phyloP scores from a whole-genome alignment of 352 stramenopile species.

The Globisporangium echinulatum region DNA sequence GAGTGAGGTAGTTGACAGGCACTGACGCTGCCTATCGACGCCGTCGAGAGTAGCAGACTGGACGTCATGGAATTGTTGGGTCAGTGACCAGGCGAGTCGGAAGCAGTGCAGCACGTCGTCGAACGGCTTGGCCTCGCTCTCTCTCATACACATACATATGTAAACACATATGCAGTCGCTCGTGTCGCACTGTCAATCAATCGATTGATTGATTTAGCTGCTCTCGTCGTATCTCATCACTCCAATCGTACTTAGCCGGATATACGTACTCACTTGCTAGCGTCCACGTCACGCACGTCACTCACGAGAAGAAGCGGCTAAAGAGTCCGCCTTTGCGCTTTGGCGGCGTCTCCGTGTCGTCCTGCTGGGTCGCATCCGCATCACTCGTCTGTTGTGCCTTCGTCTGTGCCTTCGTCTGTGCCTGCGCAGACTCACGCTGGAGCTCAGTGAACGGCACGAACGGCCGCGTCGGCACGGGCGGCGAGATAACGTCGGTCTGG shows the following conservation, averaged over 20 bases:
- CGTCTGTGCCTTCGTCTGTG: constrained; percentile 6
- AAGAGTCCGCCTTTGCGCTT: constrained; percentile 47
- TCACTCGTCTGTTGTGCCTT: constrained; percentile 4
- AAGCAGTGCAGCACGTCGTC: no score
- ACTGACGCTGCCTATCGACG: no score
- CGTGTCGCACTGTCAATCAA: no score
- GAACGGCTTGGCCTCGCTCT: no score
- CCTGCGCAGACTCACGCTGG: constrained; percentile 24
- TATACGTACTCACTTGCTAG: background rate
- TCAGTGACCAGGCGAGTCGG: no score
- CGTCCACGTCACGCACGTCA: constrained; percentile 5
- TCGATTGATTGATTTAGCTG: no score
- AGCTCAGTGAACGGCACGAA: constrained; percentile 39
- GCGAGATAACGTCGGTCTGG: constrained; percentile 79
- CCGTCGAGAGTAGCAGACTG: no score
- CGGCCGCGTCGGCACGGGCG: constrained; percentile 44
- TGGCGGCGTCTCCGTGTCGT: background rate
- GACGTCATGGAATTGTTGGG: no score
- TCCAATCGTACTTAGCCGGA: background rate
- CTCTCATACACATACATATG: no score
- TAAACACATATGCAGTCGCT: no score
- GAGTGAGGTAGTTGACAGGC: background rate
- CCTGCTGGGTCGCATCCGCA: constrained; percentile 13
- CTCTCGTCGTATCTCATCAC: no score
- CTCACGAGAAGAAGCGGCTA: constrained; percentile 55